A percentile compares a stretch with the other conserved stretches of the same genome.
phyloP scores from a whole-genome alignment of 306 rosid genomes.

The Rosa chinensis region DNA sequence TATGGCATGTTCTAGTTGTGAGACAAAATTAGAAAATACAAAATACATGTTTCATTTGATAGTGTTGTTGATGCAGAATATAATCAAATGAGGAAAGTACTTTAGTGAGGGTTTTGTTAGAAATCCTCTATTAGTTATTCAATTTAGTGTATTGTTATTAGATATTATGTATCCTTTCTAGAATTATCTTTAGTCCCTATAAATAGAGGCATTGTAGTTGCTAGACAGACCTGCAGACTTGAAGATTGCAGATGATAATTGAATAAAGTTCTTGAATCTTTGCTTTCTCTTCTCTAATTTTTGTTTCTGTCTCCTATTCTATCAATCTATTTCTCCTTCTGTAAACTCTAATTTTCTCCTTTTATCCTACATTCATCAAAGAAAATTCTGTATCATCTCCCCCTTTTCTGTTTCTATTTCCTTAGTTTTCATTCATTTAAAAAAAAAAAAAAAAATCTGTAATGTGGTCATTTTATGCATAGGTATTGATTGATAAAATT shows the following conservation, averaged over 20 bases:
- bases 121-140: neutral
- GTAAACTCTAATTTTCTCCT: neutral
- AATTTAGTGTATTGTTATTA: neutral
- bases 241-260: neutral
- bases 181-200: neutral
- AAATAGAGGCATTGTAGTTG: neutral
- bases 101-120: neutral
- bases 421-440: neutral
- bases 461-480: neutral
- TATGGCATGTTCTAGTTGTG: neutral
- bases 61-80: neutral
- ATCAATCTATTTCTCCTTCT: neutral
- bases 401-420: neutral
- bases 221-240: neutral
- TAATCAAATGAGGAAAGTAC: neutral
- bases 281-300: neutral
- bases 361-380: neutral
- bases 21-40: neutral
- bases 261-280: neutral
- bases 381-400: neutral
- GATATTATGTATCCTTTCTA: neutral
- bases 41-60: neutral
- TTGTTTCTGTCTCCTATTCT: neutral
- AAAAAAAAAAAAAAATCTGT: neutral
- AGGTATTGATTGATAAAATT: neutral